Evolutionary conservation across 2,329 filamentous ascomycete species (phyloP).

Genomic region (Penicillium sclerotiorum): DNA sequence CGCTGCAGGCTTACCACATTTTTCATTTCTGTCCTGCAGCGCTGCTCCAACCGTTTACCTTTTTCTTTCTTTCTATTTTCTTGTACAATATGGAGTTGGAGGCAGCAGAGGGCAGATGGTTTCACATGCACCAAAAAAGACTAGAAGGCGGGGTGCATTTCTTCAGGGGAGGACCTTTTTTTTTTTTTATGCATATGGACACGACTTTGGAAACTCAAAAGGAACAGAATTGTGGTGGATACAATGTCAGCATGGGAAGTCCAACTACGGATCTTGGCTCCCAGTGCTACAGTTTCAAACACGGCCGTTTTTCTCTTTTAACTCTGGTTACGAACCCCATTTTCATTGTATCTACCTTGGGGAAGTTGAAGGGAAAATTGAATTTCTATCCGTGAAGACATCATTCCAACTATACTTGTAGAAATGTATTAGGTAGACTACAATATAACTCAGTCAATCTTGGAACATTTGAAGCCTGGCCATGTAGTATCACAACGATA

Average conservation of each 20-base stretch:
- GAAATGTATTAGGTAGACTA: too few species aligned
- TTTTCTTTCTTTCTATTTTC: slow-evolving; percentile 9
- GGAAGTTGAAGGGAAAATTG: slow-evolving; percentile 25
- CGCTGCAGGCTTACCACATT: not conserved
- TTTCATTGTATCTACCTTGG: slow-evolving; percentile 24
- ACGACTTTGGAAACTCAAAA: slow-evolving; percentile 14
- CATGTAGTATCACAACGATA: too few species aligned
- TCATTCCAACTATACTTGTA: not conserved
- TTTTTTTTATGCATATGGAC: slow-evolving; percentile 19
- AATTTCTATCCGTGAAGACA: slow-evolving; percentile 22
- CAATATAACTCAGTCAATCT: too few species aligned
- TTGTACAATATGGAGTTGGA: slow-evolving; percentile 27
- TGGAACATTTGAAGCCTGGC: too few species aligned
- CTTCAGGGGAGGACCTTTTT: slow-evolving; percentile 14
- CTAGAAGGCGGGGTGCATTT: slow-evolving; percentile 26
- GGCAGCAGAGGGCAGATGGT: slow-evolving; percentile 12
- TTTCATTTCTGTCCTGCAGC: not conserved
- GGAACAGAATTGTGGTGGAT: slow-evolving; percentile 8
- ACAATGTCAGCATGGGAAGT: slow-evolving; percentile 3
- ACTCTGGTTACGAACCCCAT: slow-evolving; percentile 13
- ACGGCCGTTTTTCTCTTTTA: slow-evolving; percentile 23
- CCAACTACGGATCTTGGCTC: slow-evolving; percentile 8
- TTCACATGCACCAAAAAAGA: slow-evolving; percentile 24
- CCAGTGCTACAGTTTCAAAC: slow-evolving; percentile 9
- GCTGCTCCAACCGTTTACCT: slow-evolving; percentile 11